These are phyloP conservation scores for Citrullus amarus DNA, from an alignment of 306 rosid species.

Conservation along the genomic window DNA sequence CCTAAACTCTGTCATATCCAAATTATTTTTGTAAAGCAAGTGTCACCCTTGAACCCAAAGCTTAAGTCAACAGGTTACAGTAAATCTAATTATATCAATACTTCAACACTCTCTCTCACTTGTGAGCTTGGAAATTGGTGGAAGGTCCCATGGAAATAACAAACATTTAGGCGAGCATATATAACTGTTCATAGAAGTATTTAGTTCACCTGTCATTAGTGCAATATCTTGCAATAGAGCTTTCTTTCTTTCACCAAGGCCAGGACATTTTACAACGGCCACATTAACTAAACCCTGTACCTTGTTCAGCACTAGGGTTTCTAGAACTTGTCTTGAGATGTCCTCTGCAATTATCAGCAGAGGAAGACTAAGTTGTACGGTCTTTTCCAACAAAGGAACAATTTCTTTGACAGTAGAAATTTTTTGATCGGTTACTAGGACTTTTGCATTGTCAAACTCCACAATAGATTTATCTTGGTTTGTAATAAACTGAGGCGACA, in stretches of 20 bases:
- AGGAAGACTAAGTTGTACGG: conserved; percentile 75
- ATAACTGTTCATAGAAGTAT: not conserved
- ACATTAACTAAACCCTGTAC: conserved; percentile 70
- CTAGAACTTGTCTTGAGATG: conserved; percentile 54
- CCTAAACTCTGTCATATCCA: not conserved
- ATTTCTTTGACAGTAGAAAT: conserved; percentile 66
- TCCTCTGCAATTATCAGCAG: conserved; percentile 89
- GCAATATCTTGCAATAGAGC: conserved; percentile 90
- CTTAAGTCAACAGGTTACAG: too few species aligned
- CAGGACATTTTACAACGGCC: conserved; percentile 87
- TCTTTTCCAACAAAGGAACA: conserved; percentile 76
- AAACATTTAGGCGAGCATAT: not conserved
- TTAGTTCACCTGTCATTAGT: conserved; percentile 68
- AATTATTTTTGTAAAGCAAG: not conserved
- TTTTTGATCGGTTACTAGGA: conserved; percentile 89
- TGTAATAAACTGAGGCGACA: conserved; percentile 86
- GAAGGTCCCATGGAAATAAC: not conserved
- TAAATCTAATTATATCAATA: too few species aligned
- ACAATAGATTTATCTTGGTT: conserved; percentile 72
- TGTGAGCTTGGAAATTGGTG: too few species aligned
- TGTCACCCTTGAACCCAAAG: too few species aligned
- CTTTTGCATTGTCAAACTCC: conserved; percentile 80
- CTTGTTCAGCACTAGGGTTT: conserved; percentile 79
- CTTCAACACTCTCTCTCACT: too few species aligned
- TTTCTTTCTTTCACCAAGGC: conserved; percentile 68